Evolutionary conservation across 2,329 filamentous ascomycete genomes (phyloP).

Genomic region (Neoascochyta sp.): DNA sequence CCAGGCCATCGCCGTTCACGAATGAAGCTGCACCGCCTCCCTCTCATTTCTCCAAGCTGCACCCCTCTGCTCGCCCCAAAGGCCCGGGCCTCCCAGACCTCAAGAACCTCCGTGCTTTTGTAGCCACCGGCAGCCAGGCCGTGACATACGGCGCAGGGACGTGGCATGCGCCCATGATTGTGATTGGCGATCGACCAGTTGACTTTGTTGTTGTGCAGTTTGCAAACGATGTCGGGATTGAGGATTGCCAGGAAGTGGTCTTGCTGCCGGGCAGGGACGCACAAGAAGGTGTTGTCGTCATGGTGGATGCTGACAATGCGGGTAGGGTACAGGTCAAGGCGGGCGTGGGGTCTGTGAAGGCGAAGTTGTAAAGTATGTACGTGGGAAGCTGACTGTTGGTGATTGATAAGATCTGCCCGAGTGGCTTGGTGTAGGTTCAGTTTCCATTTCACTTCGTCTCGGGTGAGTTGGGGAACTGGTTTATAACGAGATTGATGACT

Average conservation of each 20-base stretch:
- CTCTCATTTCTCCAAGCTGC: conserved; percentile 23
- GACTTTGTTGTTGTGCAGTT: conserved; percentile 85
- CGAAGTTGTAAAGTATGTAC: conserved; percentile 29
- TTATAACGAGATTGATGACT: too few species aligned
- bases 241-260: conserved; percentile 83
- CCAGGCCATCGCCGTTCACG: conserved; percentile 47
- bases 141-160: conserved; percentile 90
- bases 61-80: conserved; percentile 39
- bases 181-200: conserved; percentile 65
- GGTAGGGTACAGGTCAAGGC: conserved; percentile 36
- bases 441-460: too few species aligned
- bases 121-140: conserved; percentile 73
- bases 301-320: conserved; percentile 30
- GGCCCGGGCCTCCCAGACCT: conserved; percentile 68
- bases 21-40: conserved; percentile 46
- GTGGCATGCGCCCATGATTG: conserved; percentile 97
- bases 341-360: conserved; percentile 30
- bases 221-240: conserved; percentile 72
- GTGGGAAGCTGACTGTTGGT: too few species aligned
- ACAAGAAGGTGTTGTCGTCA: conserved; percentile 35
- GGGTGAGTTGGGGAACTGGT: too few species aligned
- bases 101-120: conserved; percentile 66
- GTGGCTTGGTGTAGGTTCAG: too few species aligned
- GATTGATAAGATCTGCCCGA: too few species aligned
- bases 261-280: conserved; percentile 32